Evolutionary conservation across 2,329 filamentous ascomycete species (phyloP), one percentile per base, ranked within the genome.

Genomic region (Xylariaceae sp.): DNA sequence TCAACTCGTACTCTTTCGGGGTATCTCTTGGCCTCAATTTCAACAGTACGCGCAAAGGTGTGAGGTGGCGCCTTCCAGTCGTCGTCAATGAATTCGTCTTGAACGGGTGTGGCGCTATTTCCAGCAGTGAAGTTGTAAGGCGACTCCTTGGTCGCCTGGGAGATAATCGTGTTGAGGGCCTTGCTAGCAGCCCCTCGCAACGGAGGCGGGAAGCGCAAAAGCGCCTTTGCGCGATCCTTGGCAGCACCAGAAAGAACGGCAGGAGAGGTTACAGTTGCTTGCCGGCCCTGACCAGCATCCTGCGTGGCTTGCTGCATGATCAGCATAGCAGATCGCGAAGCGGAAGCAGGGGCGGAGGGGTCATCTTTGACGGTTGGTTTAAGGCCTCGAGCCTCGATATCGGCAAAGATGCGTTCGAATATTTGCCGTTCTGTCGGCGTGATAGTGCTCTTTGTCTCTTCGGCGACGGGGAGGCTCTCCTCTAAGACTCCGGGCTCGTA

Each of bases 401-500:
- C 77, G 55, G 78, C 76, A 65, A 88, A 88, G 55, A 87, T 82
- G 54, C 77, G 75, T 34, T 80, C 77, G 60, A 82, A 82, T 7
- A 76, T 69, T 6, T 73, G 66, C 6, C 74, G 73, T 68, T 88
- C 85, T 0, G 74, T 68, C 0, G 80, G 79, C 0, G 85, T 88
- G 53, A 87, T 83, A 4, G 83, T 87, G 2, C 69, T 64, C 0
- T 58, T 61, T 2, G 78, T 56, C 10, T 15, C 44, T 1, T 67
- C 61, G 2, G 66, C 23, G 17, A 65, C 54, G 11, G 64, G 56
- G 45, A 50, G 57, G n/a, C 65, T 15, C 11, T 65, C 53, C 64
- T 65, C 47, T 68, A 67, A 23, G 67, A 66, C 8, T 9, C 51
- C 53, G 44, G 73, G 64, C 2, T 78, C 75, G 64, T 75, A 75